Conservation (phyloP, 495 filamentous ascomycete genomes). For the Penicillium goetzii region DNA sequence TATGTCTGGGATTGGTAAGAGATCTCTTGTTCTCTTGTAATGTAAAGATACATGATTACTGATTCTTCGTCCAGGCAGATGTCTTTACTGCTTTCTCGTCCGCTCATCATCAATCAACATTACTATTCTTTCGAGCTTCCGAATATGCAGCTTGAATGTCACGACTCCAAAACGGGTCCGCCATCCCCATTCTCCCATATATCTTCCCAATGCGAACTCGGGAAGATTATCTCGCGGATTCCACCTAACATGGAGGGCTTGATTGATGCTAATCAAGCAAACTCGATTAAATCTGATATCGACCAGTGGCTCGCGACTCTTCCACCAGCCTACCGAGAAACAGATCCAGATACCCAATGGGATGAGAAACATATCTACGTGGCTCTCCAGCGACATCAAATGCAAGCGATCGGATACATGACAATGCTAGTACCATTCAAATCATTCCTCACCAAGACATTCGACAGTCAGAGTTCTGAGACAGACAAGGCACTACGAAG, state of each 20-base stretch:
- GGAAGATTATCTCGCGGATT: constrained; percentile 24
- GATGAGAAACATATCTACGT: constrained; percentile 47
- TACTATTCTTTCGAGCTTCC: constrained; percentile 31
- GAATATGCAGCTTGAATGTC: constrained; percentile 28
- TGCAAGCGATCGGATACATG: constrained; percentile 53
- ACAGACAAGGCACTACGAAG: constrained; percentile 36
- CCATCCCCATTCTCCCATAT: constrained; percentile 34
- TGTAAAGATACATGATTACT: background rate
- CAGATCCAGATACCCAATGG: constrained; percentile 47
- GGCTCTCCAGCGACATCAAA: constrained; percentile 51
- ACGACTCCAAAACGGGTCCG: constrained; percentile 13
- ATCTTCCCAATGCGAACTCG: constrained; percentile 29
- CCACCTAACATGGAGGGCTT: constrained; percentile 16
- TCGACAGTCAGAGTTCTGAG: constrained; percentile 26
- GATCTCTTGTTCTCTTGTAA: background rate
- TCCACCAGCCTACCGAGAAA: constrained; percentile 45
- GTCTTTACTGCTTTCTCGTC: constrained; percentile 33
- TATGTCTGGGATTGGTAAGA: constrained; percentile 44
- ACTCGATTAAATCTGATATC: constrained; percentile 34
- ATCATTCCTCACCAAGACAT: constrained; percentile 40
- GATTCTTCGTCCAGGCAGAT: constrained; percentile 33
- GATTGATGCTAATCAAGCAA: constrained; percentile 17
- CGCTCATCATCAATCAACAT: constrained; percentile 32
- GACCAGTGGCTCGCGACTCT: constrained; percentile 47
- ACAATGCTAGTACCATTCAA: constrained; percentile 49